Conservation (phyloP, 148 eudicot species). For the Amaranthus hypochondriacus region DNA sequence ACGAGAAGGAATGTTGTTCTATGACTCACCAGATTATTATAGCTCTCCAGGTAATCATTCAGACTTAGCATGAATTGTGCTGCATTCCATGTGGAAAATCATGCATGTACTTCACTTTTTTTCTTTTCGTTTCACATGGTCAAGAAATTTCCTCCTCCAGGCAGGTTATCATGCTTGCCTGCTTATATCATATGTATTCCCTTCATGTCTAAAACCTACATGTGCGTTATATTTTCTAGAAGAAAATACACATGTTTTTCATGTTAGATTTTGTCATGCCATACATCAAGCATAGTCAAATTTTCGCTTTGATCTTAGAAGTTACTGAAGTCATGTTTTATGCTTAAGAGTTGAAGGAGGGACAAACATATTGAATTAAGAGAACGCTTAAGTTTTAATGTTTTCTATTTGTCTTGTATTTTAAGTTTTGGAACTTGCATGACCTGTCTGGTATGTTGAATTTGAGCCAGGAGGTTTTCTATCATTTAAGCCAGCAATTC, state of each 20-base stretch:
- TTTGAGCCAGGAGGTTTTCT: conserved; percentile 79
- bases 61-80: neutral
- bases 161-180: neutral
- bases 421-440: neutral
- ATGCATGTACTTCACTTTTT: neutral
- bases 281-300: neutral
- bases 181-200: neutral
- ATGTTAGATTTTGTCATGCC: neutral
- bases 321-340: neutral
- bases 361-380: neutral
- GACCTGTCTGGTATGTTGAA: neutral
- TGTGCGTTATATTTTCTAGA: neutral
- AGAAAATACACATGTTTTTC: neutral
- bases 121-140: neutral
- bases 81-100: neutral
- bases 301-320: neutral
- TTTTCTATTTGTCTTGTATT: neutral
- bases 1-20: conserved; percentile 87
- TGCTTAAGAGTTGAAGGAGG: neutral
- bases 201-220: neutral
- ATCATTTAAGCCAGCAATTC: conserved; percentile 78
- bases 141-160: neutral
- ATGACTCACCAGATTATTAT: conserved; percentile 93
- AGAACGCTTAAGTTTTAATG: neutral
- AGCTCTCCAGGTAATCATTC: conserved; percentile 51